A percentile compares a stretch with the other conserved stretches of the same genome.
Conservation (phyloP, 2,329 filamentous ascomycete genomes). For the Colletotrichum phormii region DNA sequence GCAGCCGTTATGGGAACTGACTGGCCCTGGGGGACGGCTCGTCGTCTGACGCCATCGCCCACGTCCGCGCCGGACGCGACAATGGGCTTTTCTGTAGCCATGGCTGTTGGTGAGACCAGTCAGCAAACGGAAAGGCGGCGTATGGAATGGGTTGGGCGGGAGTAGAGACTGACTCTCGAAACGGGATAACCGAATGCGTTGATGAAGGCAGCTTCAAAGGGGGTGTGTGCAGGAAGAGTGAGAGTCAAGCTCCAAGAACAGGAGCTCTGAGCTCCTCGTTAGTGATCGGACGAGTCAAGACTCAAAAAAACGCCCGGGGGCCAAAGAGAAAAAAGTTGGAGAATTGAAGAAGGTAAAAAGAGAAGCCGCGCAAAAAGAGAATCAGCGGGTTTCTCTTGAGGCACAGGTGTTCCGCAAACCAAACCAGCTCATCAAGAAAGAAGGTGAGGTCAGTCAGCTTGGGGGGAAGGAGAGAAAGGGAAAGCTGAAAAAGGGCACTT, state of each 20-base stretch:
- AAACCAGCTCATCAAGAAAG: conserved; percentile 29
- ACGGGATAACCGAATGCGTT: conserved; percentile 23
- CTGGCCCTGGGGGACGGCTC: conserved; percentile 61
- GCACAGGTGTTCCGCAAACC: conserved; percentile 9
- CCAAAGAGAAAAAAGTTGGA: conserved; percentile 11
- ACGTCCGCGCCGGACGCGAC: conserved; percentile 71
- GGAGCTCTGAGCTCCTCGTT: conserved; percentile 36
- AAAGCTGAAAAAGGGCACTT: conserved; percentile 10
- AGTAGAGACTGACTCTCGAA: conserved; percentile 15
- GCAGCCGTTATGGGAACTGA: conserved; percentile 48
- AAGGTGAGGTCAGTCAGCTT: conserved; percentile 7
- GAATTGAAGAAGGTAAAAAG: conserved; percentile 20
- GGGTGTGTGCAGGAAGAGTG: not conserved
- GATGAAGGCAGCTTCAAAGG: conserved; percentile 28
- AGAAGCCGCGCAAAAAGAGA: conserved; percentile 15
- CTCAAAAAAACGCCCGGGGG: conserved; percentile 25
- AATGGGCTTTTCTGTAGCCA: conserved; percentile 67
- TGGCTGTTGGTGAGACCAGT: conserved; percentile 44
- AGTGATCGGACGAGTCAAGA: conserved; percentile 39
- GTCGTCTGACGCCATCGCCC: conserved; percentile 67
- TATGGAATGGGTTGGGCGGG: conserved; percentile 2
- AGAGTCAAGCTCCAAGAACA: conserved; percentile 33
- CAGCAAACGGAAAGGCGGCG: conserved; percentile 18
- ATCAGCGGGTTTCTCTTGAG: conserved; percentile 21
- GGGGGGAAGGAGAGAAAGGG: not conserved